Evolutionary conservation across 1,284 basidiomycete genomes (phyloP).

Genomic region (Exsudoporus floridanus): DNA sequence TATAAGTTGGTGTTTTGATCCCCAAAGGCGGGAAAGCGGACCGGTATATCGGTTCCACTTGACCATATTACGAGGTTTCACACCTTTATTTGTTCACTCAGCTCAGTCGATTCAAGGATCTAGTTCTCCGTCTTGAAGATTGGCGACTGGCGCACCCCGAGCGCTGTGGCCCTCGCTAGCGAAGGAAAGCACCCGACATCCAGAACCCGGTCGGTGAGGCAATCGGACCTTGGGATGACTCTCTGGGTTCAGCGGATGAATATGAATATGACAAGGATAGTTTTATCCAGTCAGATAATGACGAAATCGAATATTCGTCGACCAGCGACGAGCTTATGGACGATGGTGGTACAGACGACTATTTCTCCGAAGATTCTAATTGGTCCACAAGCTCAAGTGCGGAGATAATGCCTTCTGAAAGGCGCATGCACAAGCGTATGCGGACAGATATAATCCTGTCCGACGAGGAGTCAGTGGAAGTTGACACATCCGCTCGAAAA

Average conservation of each 20-base stretch:
- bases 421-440: background rate
- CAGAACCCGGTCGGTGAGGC: slow-evolving; percentile 19
- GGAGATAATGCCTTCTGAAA: background rate
- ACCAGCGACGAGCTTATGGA: background rate
- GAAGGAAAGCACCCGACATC: slow-evolving; percentile 4
- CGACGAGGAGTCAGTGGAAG: background rate
- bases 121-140: slow-evolving; percentile 9
- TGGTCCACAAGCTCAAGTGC: background rate
- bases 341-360: background rate
- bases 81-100: background rate
- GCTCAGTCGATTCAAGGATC: slow-evolving; percentile 13
- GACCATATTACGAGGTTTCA: background rate
- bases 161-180: slow-evolving; percentile 1
- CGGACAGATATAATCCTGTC: slow-evolving; percentile 1
- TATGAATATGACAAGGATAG: slow-evolving; percentile 6
- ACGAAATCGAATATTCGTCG: background rate
- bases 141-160: slow-evolving; percentile 16
- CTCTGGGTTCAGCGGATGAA: slow-evolving; percentile 13
- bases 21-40: background rate
- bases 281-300: slow-evolving; percentile 16
- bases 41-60: slow-evolving; percentile 7
- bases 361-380: background rate
- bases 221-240: slow-evolving; percentile 18
- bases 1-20: slow-evolving; percentile 8
- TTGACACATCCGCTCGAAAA: background rate